Conservation (phyloP, 768 basidiomycete genomes). For the Termitomyces sp. region DNA sequence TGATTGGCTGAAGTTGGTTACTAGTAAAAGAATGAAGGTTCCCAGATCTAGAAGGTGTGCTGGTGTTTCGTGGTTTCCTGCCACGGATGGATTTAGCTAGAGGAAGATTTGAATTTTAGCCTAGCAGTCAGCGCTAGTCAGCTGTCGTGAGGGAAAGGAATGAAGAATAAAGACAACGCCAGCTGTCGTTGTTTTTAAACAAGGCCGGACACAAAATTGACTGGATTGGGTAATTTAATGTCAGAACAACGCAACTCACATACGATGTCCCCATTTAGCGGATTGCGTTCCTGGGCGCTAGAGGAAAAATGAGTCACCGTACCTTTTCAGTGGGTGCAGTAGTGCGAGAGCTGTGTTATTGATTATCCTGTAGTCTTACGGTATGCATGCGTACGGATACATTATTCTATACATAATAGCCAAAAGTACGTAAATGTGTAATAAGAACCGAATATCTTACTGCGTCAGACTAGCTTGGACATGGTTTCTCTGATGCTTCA, state of each 20-base stretch:
- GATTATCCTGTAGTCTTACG: not conserved
- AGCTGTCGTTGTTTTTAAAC: not conserved
- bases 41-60: not conserved
- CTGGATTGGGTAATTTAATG: not conserved
- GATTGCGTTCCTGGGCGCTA: too few species aligned
- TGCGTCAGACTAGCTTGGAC: too few species aligned
- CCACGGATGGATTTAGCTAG: slow-evolving; percentile 6
- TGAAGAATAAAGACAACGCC: not conserved
- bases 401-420: not conserved
- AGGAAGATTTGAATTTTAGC: too few species aligned
- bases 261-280: too few species aligned
- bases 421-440: not conserved
- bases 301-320: too few species aligned
- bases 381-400: not conserved
- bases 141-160: not conserved
- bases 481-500: too few species aligned
- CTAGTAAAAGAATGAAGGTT: slow-evolving; percentile 7
- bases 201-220: too few species aligned
- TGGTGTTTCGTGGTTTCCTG: slow-evolving; percentile 15
- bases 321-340: not conserved
- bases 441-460: too few species aligned
- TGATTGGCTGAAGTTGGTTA: slow-evolving; percentile 33
- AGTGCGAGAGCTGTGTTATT: too few species aligned
- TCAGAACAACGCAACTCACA: too few species aligned
- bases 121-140: too few species aligned